These are phyloP conservation scores for Diaporthe ilicicola DNA, from an alignment of 2,329 filamentous ascomycete species.

Conservation along the genomic window DNA sequence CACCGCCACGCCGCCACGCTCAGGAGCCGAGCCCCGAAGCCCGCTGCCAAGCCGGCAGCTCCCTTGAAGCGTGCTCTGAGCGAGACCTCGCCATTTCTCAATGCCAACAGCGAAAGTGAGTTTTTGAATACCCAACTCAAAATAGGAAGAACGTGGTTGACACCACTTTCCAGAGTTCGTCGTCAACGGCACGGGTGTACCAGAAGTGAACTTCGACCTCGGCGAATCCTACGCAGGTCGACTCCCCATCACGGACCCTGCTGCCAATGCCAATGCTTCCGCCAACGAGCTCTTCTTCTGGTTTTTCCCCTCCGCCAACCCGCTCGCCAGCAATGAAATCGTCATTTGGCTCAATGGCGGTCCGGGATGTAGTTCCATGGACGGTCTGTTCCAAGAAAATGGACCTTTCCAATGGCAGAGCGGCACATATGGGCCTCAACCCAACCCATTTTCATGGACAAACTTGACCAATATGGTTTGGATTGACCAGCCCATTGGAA, in stretches of 20 bases:
- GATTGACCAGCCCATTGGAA: constrained; percentile 70
- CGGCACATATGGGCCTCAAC: constrained; percentile 68
- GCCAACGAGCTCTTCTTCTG: constrained; percentile 65
- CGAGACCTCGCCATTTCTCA: not conserved
- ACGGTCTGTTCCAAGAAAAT: constrained; percentile 76
- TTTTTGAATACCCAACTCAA: not conserved
- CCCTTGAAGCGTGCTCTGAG: not conserved
- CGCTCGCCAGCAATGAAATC: constrained; percentile 62
- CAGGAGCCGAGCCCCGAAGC: not conserved
- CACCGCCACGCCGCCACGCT: not conserved
- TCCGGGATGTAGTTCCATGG: constrained; percentile 64
- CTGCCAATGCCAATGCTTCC: constrained; percentile 39
- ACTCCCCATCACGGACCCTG: constrained; percentile 59
- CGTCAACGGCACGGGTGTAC: constrained; percentile 71
- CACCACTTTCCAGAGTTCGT: constrained; percentile 59
- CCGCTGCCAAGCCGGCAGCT: not conserved
- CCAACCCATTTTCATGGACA: constrained; percentile 73
- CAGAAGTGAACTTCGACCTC: constrained; percentile 75
- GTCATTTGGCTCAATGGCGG: constrained; percentile 69
- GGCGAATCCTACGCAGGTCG: constrained; percentile 71
- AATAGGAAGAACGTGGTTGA: not conserved
- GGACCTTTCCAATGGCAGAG: constrained; percentile 74
- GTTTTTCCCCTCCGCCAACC: constrained; percentile 69
- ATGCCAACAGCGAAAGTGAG: not conserved
- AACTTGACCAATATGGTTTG: constrained; percentile 79